Evolutionary conservation across 2,329 filamentous ascomycete species (phyloP), one percentile per base, ranked within the genome.

Genomic region (Fusarium secorum): DNA sequence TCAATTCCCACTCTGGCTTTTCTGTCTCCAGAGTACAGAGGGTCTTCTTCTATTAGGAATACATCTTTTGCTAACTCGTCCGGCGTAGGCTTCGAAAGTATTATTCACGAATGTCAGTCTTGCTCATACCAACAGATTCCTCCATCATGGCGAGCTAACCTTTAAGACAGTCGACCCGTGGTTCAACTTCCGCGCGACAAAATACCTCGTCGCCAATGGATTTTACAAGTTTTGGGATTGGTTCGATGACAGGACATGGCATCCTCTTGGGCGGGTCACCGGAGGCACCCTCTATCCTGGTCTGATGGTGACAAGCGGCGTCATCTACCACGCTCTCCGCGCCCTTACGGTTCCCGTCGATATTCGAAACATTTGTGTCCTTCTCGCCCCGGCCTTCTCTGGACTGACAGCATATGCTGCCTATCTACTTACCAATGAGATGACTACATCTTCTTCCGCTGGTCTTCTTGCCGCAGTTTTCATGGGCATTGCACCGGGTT

Each of bases 221-320:
- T 98, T 99, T 85, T 97, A 97, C 83, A 94, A 93, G 82, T 99
- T 99, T 81, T 99, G 96, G 96, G 95, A 99, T 82, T 99, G 96
- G 96, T 99, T 99, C 79, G 96, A 99, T 83, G 96, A 99, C 86
- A 91, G 96, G 85, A 99, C 96, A 89, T 99, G 96, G 96, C 95
- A 99, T 83, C 96, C 96, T 76, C 92, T 99, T 68, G 96, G 96
- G 77, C 94, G 96, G 85, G 96, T 99, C 79, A 99, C 96, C 66
- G 96, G 96, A 83, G 96, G 96, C 79, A 99, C 96, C n/a, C 89
- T 99, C 70, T 99, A 99, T 81, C 96, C 96, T 54, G 96, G 96
- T 77, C 88, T 99, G 78, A 99, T 99, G 96, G 97, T 99, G 76
- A 99, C 96, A 79, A 98, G 95, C 83, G 97, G 96, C 76, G 90